A percentile compares a stretch with the other conserved stretches of the same genome.
These are phyloP conservation scores for Candida lessepsii DNA, from an alignment of 805 yeast genomes.

Conservation along the genomic window DNA sequence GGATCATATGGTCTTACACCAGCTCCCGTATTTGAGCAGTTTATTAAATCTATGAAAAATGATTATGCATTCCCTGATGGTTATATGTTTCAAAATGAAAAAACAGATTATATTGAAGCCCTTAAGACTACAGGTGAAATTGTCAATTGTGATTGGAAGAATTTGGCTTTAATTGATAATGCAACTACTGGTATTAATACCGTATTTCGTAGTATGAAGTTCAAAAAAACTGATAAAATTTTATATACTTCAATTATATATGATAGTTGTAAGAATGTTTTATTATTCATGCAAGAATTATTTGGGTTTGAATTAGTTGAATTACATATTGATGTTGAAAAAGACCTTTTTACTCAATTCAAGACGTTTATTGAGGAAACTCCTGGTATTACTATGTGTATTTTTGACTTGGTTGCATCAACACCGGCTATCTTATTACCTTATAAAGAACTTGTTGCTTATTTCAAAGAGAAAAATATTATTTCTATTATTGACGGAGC, in stretches of 20 bases:
- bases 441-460: constrained; percentile 42
- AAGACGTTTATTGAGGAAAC: constrained; percentile 7
- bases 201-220: constrained; percentile 53
- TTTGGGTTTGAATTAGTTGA: constrained; percentile 30
- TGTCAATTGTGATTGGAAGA: constrained; percentile 46
- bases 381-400: constrained; percentile 35
- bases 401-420: constrained; percentile 60
- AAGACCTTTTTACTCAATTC: constrained; percentile 25
- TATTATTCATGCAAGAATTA: constrained; percentile 38
- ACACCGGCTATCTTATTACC: constrained; percentile 66
- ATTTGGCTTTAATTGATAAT: constrained; percentile 54
- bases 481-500: constrained; percentile 71
- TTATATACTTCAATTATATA: constrained; percentile 51
- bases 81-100: constrained; percentile 31
- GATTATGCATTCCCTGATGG: constrained; percentile 47
- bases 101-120: constrained; percentile 29
- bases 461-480: constrained; percentile 47
- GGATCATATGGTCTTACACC: constrained; percentile 67
- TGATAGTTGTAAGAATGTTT: constrained; percentile 53
- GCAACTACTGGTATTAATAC: constrained; percentile 63
- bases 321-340: constrained; percentile 35
- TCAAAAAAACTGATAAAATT: constrained; percentile 50
- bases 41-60: constrained; percentile 21
- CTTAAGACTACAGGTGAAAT: constrained; percentile 36
- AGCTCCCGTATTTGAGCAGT: constrained; percentile 41